These are phyloP conservation scores for Rhizodiscina lignyota DNA, from an alignment of 495 filamentous ascomycete species.

Conservation along the genomic window DNA sequence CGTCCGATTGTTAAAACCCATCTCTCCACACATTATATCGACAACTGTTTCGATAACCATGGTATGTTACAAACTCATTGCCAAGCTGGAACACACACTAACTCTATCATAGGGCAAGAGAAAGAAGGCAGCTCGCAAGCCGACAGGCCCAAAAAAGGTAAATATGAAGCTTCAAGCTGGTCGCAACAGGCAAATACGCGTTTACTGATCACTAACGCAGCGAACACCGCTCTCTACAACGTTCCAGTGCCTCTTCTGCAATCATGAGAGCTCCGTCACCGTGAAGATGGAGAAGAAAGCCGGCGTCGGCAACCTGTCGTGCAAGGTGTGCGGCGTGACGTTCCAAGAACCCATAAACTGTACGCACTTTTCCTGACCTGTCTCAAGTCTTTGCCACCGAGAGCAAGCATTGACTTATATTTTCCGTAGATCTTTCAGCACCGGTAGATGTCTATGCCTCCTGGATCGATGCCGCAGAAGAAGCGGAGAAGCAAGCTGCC, in stretches of 20 bases:
- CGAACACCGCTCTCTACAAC: slow-evolving; percentile 70
- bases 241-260: slow-evolving; percentile 97
- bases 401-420: slow-evolving; percentile 1
- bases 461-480: slow-evolving; percentile 95
- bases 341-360: slow-evolving; percentile 90
- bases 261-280: slow-evolving; percentile 79
- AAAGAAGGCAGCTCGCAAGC: slow-evolving; percentile 82
- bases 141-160: slow-evolving; percentile 72
- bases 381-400: not conserved
- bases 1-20: no score
- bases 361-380: slow-evolving; percentile 30
- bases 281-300: slow-evolving; percentile 86
- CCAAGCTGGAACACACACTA: not conserved
- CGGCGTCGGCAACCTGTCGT: slow-evolving; percentile 65
- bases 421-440: slow-evolving; percentile 60
- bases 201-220: slow-evolving; percentile 26
- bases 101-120: slow-evolving; percentile 49
- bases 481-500: slow-evolving; percentile 40
- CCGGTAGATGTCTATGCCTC: slow-evolving; percentile 92
- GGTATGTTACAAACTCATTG: not conserved
- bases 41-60: no score
- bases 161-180: not conserved
- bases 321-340: slow-evolving; percentile 82
- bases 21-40: no score
- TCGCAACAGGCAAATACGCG: not conserved